phyloP scores from a whole-genome alignment of 257 asterid species.

The Ophiorrhiza pumila region DNA sequence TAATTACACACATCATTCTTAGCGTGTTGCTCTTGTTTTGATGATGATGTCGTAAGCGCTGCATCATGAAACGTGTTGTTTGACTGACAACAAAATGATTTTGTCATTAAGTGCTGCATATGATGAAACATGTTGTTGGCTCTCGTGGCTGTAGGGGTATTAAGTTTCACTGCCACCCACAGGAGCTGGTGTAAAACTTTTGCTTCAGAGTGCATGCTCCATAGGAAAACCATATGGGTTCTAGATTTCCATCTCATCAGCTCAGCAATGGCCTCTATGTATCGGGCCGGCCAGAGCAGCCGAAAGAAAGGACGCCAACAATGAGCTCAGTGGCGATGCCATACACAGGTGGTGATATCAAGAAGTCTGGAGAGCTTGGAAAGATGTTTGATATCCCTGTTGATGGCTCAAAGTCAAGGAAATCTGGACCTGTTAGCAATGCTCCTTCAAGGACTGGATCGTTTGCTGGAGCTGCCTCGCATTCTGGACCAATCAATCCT shows the following conservation, averaged over 20 bases:
- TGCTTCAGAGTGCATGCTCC: conserved; percentile 18
- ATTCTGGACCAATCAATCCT: conserved; percentile 69
- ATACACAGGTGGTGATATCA: conserved; percentile 90
- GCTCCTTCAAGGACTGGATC: conserved; percentile 65
- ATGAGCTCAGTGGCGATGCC: conserved; percentile 85
- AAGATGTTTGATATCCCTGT: conserved; percentile 88
- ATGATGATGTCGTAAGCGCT: conserved; percentile 8
- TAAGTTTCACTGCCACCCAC: conserved; percentile 18
- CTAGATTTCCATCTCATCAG: conserved; percentile 93
- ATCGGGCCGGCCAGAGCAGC: conserved; percentile 90
- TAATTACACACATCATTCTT: not conserved
- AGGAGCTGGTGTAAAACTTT: conserved; percentile 17
- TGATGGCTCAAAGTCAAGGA: conserved; percentile 72
- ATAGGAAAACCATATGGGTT: conserved; percentile 56
- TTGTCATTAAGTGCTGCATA: too few relatives aligned
- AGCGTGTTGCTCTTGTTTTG: conserved; percentile 18
- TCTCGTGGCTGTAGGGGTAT: conserved; percentile 21
- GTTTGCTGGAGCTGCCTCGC: conserved; percentile 63
- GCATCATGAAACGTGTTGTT: conserved; percentile 17
- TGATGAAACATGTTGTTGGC: conserved; percentile 21
- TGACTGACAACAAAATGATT: conserved; percentile 23
- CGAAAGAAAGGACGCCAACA: conserved; percentile 67
- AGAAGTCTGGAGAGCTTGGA: conserved; percentile 91
- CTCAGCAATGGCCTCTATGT: conserved; percentile 89
- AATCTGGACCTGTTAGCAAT: conserved; percentile 69